Percentiles rank a stretch among this genome's conserved stretches.
These are phyloP conservation scores for Drechmeria coniospora DNA, from an alignment of 2,329 filamentous ascomycete genomes.

Conservation along the genomic window DNA sequence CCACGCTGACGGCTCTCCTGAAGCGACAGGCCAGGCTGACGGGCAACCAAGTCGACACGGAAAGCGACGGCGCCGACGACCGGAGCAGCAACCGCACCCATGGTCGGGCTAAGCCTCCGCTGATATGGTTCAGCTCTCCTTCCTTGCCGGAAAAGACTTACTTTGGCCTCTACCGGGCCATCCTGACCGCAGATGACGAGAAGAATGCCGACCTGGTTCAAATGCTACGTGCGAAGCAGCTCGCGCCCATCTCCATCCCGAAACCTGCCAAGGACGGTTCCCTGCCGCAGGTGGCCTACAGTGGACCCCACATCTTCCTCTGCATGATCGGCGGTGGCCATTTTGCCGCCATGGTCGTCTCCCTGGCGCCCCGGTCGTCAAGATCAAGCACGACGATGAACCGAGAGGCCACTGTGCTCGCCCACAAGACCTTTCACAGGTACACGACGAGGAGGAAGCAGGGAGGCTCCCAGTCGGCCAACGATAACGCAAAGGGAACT, in stretches of 20 bases:
- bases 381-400: constrained; percentile 59
- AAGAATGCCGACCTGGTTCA: constrained; percentile 46
- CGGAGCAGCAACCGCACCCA: constrained; percentile 25
- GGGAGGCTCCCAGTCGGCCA: constrained; percentile 86
- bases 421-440: constrained; percentile 94
- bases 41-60: constrained; percentile 29
- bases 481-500: constrained; percentile 82
- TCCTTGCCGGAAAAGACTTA: constrained; percentile 62
- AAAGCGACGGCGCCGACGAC: constrained; percentile 31
- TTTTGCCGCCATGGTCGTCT: constrained; percentile 92
- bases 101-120: constrained; percentile 50
- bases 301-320: constrained; percentile 77
- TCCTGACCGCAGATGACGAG: constrained; percentile 61
- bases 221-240: constrained; percentile 60
- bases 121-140: constrained; percentile 76
- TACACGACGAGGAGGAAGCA: constrained; percentile 96
- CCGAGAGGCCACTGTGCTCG: constrained; percentile 72
- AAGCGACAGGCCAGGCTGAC: constrained; percentile 70
- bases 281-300: constrained; percentile 38
- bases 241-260: constrained; percentile 42
- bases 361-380: constrained; percentile 62
- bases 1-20: constrained; percentile 58
- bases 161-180: constrained; percentile 70
- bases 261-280: constrained; percentile 43
- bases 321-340: constrained; percentile 98